Conservation (phyloP, 208 protist species). For the Trypanosoma conorhini region DNA sequence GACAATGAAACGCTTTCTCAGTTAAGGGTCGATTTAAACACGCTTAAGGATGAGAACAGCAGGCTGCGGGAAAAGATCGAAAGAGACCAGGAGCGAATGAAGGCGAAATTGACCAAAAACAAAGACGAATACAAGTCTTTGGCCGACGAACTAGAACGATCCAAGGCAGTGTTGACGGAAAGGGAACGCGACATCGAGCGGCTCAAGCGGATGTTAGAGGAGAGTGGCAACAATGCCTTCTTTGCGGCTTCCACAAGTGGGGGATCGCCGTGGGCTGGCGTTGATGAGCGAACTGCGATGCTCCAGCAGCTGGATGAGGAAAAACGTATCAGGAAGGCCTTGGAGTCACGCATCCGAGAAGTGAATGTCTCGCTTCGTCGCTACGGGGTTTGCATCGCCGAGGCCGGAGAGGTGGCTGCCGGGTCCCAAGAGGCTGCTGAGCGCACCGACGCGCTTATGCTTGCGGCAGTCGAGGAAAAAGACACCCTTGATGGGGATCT, state of each 20-base stretch:
- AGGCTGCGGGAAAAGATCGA: constrained; percentile 91
- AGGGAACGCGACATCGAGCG: constrained; percentile 80
- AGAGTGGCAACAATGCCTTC: constrained; percentile 31
- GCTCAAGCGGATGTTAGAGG: constrained; percentile 81
- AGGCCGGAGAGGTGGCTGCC: constrained; percentile 35
- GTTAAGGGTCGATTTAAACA: constrained; percentile 77
- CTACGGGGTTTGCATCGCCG: constrained; percentile 78
- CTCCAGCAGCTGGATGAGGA: constrained; percentile 61
- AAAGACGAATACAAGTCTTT: constrained; percentile 80
- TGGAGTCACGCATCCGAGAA: constrained; percentile 76
- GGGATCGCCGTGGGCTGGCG: constrained; percentile 15
- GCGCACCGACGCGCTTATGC: constrained; percentile 60
- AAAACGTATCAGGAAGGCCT: constrained; percentile 39
- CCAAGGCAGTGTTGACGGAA: constrained; percentile 48
- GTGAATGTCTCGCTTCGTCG: constrained; percentile 84
- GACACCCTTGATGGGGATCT: constrained; percentile 74
- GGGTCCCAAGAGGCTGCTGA: constrained; percentile 7
- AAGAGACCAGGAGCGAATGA: constrained; percentile 91
- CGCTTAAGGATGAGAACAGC: constrained; percentile 78
- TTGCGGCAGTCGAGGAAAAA: constrained; percentile 63
- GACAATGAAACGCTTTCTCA: constrained; percentile 74
- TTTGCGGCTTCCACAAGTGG: background rate
- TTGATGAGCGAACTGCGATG: constrained; percentile 36
- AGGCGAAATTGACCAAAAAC: constrained; percentile 76
- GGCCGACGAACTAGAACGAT: constrained; percentile 73